Conservation (phyloP, 768 basidiomycete species). For the Melanogaster broomeanus region DNA sequence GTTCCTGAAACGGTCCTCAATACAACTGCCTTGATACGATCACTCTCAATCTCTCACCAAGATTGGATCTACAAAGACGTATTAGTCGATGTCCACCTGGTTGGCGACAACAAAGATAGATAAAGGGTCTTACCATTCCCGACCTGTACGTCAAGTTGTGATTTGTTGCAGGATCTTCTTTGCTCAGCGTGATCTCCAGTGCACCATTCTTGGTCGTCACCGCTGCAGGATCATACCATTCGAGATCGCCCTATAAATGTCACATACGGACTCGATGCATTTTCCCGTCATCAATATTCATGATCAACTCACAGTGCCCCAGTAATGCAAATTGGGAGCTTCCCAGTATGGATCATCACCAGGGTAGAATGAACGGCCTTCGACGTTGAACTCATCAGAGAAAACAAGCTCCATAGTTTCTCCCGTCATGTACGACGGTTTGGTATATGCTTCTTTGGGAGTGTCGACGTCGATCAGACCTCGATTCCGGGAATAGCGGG, state of each 20-base stretch:
- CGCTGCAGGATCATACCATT: constrained; percentile 60
- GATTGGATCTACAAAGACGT: constrained; percentile 26
- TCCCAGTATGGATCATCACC: constrained; percentile 69
- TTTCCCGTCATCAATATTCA: too few species aligned
- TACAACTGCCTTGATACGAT: not conserved
- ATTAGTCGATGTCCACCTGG: constrained; percentile 26
- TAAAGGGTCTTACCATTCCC: constrained; percentile 32
- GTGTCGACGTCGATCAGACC: constrained; percentile 59
- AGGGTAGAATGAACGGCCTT: constrained; percentile 70
- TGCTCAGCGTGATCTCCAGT: constrained; percentile 50
- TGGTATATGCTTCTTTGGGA: constrained; percentile 45
- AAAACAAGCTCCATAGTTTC: constrained; percentile 59
- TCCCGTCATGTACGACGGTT: constrained; percentile 37
- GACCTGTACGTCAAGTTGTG: constrained; percentile 50
- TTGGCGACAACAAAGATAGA: constrained; percentile 10
- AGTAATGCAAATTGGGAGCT: constrained; percentile 63
- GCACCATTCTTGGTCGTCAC: constrained; percentile 54
- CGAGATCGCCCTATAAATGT: constrained; percentile 37
- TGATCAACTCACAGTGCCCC: constrained; percentile 49
- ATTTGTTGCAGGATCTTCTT: constrained; percentile 40
- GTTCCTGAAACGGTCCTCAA: constrained; percentile 39
- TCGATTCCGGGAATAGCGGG: constrained; percentile 41
- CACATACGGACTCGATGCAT: too few species aligned
- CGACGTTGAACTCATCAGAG: constrained; percentile 79
- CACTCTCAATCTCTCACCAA: constrained; percentile 17